Evolutionary conservation across 176 grass and related monocot genomes (phyloP).

Genomic region (bread wheat (Triticum aestivum)): DNA sequence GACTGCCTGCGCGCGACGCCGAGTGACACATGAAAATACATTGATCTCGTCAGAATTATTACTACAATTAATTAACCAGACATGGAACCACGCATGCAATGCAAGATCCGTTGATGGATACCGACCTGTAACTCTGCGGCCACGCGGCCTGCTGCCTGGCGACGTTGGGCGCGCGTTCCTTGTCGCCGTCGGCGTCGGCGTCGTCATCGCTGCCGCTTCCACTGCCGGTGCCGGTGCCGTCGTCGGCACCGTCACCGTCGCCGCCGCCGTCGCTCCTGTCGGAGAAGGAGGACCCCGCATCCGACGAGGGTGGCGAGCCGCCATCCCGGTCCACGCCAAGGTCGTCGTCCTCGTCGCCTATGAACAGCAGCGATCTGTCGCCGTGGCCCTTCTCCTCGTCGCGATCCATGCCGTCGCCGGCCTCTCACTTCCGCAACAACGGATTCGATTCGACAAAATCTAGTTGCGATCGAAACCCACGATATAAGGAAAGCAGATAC

Average conservation of each 20-base stretch:
- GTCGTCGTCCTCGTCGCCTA: conserved; percentile 64
- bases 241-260: not conserved
- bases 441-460: no score
- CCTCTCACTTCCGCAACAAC: not conserved
- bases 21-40: not conserved
- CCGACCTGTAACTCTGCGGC: conserved; percentile 74
- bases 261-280: conserved; percentile 11
- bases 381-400: conserved; percentile 65
- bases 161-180: not conserved
- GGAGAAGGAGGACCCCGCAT: conserved; percentile 25
- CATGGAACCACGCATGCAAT: not conserved
- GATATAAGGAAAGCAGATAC: not conserved
- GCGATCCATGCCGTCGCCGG: conserved; percentile 25
- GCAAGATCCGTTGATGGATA: not conserved
- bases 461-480: no score
- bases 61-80: not conserved
- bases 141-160: conserved; percentile 29
- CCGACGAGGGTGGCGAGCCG: conserved; percentile 29
- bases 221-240: no score
- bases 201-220: not conserved
- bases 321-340: conserved; percentile 30
- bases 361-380: conserved; percentile 52
- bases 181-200: not conserved
- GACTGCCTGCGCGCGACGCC: conserved; percentile 42
- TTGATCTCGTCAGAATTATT: not conserved